Evolutionary conservation across 805 yeast species (phyloP).

Genomic region (Sugiyamaella floridensis): DNA sequence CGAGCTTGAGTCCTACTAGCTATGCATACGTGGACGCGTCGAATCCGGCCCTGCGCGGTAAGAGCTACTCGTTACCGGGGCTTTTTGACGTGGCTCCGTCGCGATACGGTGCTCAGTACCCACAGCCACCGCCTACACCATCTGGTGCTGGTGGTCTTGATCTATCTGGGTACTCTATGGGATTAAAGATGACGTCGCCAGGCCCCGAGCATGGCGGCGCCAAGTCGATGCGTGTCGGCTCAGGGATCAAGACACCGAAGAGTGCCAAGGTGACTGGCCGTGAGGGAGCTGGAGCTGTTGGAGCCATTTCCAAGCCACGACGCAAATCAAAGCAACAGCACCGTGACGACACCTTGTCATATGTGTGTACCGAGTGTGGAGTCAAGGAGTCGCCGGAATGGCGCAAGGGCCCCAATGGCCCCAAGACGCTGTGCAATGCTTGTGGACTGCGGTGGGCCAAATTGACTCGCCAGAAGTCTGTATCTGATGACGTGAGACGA

Average conservation of each 20-base stretch:
- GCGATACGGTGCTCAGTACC: constrained; percentile 7
- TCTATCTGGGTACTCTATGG: constrained; percentile 17
- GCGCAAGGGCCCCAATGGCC: constrained; percentile 85
- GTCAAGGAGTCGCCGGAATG: constrained; percentile 80
- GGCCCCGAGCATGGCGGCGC: background rate
- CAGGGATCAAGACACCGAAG: background rate
- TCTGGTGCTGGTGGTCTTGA: constrained; percentile 8
- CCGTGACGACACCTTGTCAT: constrained; percentile 11
- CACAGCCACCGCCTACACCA: constrained; percentile 1
- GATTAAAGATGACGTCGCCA: constrained; percentile 5
- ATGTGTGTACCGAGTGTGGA: constrained; percentile 62
- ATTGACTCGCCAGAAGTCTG: constrained; percentile 21
- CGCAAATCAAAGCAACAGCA: constrained; percentile 6
- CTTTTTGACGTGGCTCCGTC: constrained; percentile 10
- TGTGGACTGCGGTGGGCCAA: constrained; percentile 65
- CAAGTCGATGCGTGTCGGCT: background rate
- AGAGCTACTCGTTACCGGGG: constrained; percentile 18
- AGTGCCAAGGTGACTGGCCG: background rate
- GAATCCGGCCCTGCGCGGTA: constrained; percentile 11
- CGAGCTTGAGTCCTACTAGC: constrained; percentile 4
- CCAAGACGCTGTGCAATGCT: constrained; percentile 80
- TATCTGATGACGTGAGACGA: constrained; percentile 1
- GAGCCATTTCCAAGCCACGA: constrained; percentile 1
- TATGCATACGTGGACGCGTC: background rate
- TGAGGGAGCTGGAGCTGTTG: background rate